Conservation (phyloP, 352 stramenopile species). For the Phytophthora pluvialis region DNA sequence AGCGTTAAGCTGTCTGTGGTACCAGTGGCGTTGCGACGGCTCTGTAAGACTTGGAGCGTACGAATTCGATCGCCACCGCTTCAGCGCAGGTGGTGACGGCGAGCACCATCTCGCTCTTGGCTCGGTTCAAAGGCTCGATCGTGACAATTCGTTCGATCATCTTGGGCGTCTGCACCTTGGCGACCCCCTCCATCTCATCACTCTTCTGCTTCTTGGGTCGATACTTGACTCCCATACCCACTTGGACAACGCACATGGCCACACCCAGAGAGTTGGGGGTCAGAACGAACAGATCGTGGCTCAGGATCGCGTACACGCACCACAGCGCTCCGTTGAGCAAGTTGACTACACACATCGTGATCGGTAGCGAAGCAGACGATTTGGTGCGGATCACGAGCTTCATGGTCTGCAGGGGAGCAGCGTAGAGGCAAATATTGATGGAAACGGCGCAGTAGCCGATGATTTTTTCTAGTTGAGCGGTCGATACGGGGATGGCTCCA, state of each 20-base stretch:
- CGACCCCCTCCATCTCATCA: conserved; percentile 13
- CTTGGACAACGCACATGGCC: conserved; percentile 33
- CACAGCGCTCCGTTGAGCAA: conserved; percentile 54
- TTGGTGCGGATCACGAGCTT: conserved; percentile 44
- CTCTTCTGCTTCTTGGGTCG: conserved; percentile 20
- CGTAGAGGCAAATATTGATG: conserved; percentile 52
- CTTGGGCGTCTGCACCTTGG: conserved; percentile 1
- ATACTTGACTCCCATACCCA: conserved; percentile 36
- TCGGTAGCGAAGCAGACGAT: conserved; percentile 49
- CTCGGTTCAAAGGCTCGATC: conserved; percentile 13
- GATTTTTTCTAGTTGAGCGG: conserved; percentile 27
- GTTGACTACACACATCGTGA: conserved; percentile 51
- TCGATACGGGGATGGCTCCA: conserved; percentile 22
- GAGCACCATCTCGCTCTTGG: conserved; percentile 24
- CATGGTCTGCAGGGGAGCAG: conserved; percentile 54
- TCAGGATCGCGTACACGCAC: conserved; percentile 51
- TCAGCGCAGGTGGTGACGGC: conserved; percentile 14
- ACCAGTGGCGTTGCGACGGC: background rate
- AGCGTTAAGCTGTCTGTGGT: conserved; percentile 7
- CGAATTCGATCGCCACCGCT: conserved; percentile 18
- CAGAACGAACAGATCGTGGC: conserved; percentile 50
- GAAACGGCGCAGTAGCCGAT: conserved; percentile 45
- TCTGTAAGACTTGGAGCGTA: conserved; percentile 23
- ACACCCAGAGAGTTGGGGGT: conserved; percentile 46
- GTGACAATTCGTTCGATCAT: conserved; percentile 9